Conservation (phyloP, 1,284 basidiomycete genomes). For the Agaricales sp. region DNA sequence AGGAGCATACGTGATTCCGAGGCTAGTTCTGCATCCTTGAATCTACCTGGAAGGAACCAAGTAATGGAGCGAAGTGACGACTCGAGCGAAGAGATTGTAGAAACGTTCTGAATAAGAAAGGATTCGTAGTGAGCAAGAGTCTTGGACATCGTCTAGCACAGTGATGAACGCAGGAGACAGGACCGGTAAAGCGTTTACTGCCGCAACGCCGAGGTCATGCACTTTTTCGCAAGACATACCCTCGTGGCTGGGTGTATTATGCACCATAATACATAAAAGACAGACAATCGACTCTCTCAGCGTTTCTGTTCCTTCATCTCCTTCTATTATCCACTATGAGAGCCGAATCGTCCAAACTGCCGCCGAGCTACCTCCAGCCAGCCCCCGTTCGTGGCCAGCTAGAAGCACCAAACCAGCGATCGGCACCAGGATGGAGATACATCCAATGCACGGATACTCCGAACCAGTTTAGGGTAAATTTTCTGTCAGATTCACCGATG, state of each 20-base stretch:
- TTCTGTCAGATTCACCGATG: constrained; percentile 3
- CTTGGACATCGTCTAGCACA: not conserved
- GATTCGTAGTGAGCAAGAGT: constrained; percentile 58
- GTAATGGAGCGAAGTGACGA: constrained; percentile 83
- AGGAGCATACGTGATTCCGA: constrained; percentile 77
- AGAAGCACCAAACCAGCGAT: constrained; percentile 42
- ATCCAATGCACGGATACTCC: constrained; percentile 66
- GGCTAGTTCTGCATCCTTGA: constrained; percentile 92
- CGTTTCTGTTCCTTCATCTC: too few species aligned
- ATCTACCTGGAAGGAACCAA: constrained; percentile 91
- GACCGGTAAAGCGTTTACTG: not conserved
- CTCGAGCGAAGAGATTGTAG: constrained; percentile 80
- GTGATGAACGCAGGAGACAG: not conserved
- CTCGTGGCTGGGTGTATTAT: not conserved
- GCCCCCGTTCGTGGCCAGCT: constrained; percentile 64
- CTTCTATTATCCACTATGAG: constrained; percentile 12
- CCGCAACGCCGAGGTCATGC: not conserved
- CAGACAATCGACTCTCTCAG: not conserved
- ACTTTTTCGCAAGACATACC: not conserved
- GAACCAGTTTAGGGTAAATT: constrained; percentile 54
- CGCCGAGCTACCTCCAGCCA: constrained; percentile 43
- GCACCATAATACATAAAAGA: not conserved
- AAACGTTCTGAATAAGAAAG: constrained; percentile 76
- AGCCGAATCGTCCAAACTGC: constrained; percentile 16
- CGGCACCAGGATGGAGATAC: constrained; percentile 48